Evolutionary conservation across 2,329 filamentous ascomycete species (phyloP).

Genomic region (Beauveria australis): DNA sequence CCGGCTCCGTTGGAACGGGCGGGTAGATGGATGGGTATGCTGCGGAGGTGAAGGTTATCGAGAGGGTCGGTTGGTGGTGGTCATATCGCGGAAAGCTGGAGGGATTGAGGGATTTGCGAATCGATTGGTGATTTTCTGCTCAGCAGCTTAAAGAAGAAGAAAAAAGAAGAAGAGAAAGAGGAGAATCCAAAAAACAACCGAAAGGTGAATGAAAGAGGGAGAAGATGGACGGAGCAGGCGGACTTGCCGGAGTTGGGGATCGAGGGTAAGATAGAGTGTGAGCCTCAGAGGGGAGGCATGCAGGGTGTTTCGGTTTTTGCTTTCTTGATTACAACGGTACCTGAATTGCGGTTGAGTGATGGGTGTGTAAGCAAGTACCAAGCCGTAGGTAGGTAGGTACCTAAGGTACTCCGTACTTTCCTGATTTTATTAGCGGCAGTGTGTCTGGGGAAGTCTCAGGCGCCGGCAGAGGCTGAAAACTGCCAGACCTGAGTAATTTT

Average conservation of each 20-base stretch:
- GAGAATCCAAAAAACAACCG: not conserved
- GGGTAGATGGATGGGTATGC: not conserved
- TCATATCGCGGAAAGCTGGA: not conserved
- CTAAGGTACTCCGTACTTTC: no score
- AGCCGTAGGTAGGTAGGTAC: no score
- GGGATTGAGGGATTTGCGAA: not conserved
- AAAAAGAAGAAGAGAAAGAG: not conserved
- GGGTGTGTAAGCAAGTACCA: not conserved
- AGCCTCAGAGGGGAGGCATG: not conserved
- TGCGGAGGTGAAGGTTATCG: not conserved
- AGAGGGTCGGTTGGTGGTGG: not conserved
- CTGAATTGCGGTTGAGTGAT: not conserved
- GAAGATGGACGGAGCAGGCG: not conserved
- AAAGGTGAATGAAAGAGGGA: not conserved
- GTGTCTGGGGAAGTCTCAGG: not conserved
- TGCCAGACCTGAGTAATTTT: no score
- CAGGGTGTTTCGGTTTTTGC: not conserved
- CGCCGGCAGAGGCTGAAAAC: not conserved
- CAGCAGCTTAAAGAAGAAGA: not conserved
- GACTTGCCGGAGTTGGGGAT: conserved; percentile 3
- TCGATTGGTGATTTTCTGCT: not conserved
- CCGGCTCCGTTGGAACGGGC: not conserved
- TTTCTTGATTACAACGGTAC: not conserved
- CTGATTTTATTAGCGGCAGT: not conserved
- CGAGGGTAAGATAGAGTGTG: not conserved